Conservation (phyloP, 208 protist genomes). For the Zelonia costaricensis region DNA sequence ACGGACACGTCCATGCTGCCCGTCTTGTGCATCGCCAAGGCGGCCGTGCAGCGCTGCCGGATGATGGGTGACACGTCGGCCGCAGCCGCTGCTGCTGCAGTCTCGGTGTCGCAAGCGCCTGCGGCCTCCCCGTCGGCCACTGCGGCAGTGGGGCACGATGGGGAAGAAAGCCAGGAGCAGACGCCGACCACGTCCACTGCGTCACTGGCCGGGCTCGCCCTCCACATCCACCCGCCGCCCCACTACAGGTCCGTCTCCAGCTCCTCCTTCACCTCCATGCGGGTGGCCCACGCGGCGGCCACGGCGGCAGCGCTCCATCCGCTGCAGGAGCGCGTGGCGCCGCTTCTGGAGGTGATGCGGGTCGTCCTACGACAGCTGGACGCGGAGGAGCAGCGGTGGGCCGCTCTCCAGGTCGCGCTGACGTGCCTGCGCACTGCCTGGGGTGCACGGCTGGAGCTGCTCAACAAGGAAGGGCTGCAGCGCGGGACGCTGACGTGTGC, state of each 20-base stretch:
- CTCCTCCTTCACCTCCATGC: background rate
- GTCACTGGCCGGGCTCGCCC: background rate
- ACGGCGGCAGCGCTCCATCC: background rate
- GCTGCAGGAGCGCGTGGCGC: conserved; percentile 11
- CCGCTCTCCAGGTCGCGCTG: conserved; percentile 6
- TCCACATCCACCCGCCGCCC: background rate
- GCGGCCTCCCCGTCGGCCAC: too few species aligned
- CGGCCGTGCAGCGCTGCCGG: conserved; percentile 23
- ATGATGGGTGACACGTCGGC: conserved; percentile 2
- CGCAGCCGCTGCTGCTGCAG: background rate
- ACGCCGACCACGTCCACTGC: background rate
- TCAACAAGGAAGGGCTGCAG: conserved; percentile 11
- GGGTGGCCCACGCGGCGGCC: background rate
- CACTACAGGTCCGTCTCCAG: conserved; percentile 4
- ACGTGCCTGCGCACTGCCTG: background rate
- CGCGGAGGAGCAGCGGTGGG: conserved; percentile 19
- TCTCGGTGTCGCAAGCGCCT: background rate
- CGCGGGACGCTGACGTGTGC: conserved; percentile 2
- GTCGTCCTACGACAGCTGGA: conserved; percentile 10
- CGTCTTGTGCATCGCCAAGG: conserved; percentile 3
- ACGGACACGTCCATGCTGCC: conserved; percentile 6
- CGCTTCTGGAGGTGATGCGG: background rate
- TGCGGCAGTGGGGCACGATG: too few species aligned
- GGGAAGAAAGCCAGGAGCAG: background rate
- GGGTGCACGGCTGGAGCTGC: background rate